Evolutionary conservation across 345 rosid species (phyloP), one percentile per base, ranked within the genome.

Genomic region (Moricandia moricandioides): DNA sequence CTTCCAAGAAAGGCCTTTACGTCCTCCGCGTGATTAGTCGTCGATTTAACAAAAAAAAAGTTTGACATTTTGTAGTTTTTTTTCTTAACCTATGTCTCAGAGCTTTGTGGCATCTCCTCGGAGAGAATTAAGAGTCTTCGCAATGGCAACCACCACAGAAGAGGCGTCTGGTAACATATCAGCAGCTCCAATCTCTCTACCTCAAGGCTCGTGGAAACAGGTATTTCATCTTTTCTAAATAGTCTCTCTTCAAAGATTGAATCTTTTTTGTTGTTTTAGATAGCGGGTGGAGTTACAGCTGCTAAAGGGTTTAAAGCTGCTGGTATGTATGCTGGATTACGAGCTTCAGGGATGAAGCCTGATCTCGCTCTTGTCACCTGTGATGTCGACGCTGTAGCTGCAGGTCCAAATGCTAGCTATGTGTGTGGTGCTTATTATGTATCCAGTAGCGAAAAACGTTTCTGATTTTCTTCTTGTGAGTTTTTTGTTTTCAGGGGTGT

Each of bases 261-360:
- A 21, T n/a, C 14, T 30, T 62, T 29, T 68, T 54, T 63, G 31
- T 59, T 66, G 16, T 45, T 45, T 54, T 73, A 95, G 98, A 81
- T 90, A 79, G 85, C 94, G 0, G 98, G 98, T 35, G 97, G 98
- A 64, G 96, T 95, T 72, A 89, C 97, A 16, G 98, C 99, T 51
- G 91, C 99, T 0, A 88, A 84, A 80, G 99, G 98, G 49, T 92
- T 95, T 70, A 86, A 83, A 71, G 96, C 99, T 55, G 85, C 90
- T 11, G 97, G 97, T 18, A 83, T 90, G 58, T 90, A 84, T 85
- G 96, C 88, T 26, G 94, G 98, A 6, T 81, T 95, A 80, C 88
- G 94, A 49, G 98, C 97, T 70, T 76, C 85, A 79, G 92, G 94
- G 77, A 88, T 84, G 72, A 92, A 89, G 79, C 98, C 98, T 6